phyloP scores from a whole-genome alignment of 1,139 yeast species.

The Debaryomycetaceae sp. region DNA sequence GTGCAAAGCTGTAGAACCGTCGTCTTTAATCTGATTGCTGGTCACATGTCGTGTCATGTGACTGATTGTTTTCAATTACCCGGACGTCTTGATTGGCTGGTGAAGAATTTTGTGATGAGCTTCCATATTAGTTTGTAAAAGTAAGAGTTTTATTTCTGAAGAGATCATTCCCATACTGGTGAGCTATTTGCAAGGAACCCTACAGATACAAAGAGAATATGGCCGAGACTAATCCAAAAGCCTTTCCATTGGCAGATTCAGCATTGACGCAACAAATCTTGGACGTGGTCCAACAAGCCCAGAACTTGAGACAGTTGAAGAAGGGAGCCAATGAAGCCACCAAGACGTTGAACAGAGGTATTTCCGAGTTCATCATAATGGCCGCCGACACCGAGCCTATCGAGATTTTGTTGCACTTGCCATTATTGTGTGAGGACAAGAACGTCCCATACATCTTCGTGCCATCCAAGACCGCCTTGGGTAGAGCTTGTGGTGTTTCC shows the following conservation, averaged over 20 bases:
- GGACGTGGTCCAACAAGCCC: slow-evolving; percentile 97
- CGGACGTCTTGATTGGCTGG: background rate
- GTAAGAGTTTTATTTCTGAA: slow-evolving; percentile 2
- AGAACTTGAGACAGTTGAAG: slow-evolving; percentile 96
- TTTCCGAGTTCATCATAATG: slow-evolving; percentile 98
- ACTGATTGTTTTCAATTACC: background rate
- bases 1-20: no score
- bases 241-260: slow-evolving; percentile 98
- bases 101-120: slow-evolving; percentile 4
- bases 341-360: slow-evolving; percentile 99
- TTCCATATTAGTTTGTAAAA: slow-evolving; percentile 1
- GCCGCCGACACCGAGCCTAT: slow-evolving; percentile 99
- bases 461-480: slow-evolving; percentile 97
- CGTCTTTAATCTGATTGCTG: no score
- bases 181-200: slow-evolving; percentile 71
- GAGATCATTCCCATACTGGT: slow-evolving; percentile 27
- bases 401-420: slow-evolving; percentile 96
- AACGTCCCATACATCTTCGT: slow-evolving; percentile 98
- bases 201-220: slow-evolving; percentile 20
- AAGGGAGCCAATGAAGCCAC: slow-evolving; percentile 99
- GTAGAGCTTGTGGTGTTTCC: slow-evolving; percentile 99
- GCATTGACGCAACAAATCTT: slow-evolving; percentile 94
- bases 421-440: slow-evolving; percentile 97
- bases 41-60: background rate
- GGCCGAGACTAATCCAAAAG: slow-evolving; percentile 89